Evolutionary conservation across 176 grass and related monocot genomes (phyloP), one percentile per base, ranked within the genome.

Genomic region (Hyparrhenia diplandra): DNA sequence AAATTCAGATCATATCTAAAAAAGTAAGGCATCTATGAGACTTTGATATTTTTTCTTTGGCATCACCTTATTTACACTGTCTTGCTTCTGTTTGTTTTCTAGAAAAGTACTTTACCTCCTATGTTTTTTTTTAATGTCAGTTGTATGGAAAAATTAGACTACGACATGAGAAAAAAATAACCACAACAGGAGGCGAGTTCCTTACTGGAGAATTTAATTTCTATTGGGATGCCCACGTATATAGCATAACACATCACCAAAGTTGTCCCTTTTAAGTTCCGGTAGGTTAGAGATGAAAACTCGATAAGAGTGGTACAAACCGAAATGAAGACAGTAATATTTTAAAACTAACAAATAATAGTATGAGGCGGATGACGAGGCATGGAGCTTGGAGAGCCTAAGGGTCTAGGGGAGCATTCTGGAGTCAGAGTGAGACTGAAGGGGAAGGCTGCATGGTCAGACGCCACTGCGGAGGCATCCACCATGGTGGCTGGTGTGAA

Each of bases 1-100:
- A 80, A 83, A 80, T 98, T 74, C 74, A 79, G 69, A 24, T 73
- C 25, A 82, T 95, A 69, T 89, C 64, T 67, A 49, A 39, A 43
- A 92, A 88, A 89, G 87, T 97, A 87, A 79, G 74, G 35, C 58
- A 74, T 71, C 24, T 9, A 24, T 47, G 6, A 59, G n/a, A 24
- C n/a, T 57, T 57, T 23, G 21, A 24, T 67, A 46, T 49, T 67
- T 13, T 4, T 79, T 36, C 5, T 77, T 85, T 61, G 5, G 23
- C 18, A 57, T 41, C 39, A 43, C 31, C 47, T 23, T 60, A 34
- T 36, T 5, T 11, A 68, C 39, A 42, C 10, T 54, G 12, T 71
- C 4, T 27, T 59, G 10, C 39, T 21, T 83, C 20, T 62, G 34
- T 85, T 57, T 59, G 8, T 49, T 58, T 28, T 54, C 2, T 47